Base-by-base conservation (phyloP, 441 rosid genomes). In the Hura crepitans region DNA sequence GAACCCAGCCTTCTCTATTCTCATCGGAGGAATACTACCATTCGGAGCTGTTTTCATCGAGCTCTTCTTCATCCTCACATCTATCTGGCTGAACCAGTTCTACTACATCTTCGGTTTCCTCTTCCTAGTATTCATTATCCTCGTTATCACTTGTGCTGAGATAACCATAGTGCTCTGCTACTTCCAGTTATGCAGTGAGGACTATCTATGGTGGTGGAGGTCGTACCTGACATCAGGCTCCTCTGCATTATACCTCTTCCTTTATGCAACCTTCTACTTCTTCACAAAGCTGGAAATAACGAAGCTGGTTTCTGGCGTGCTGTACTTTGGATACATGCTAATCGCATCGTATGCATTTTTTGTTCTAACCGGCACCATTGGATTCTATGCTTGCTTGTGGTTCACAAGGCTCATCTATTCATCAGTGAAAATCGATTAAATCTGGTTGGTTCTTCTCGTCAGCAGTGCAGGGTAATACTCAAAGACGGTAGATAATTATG, bases 131-230 rank as follows among this genome's bases (percentile, higher is more conserved):
- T 86, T 94, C 77, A 37, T 83, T 39, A 95, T 95, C 51, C 89
- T 95, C 64, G 69, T 95, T 12, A 70, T 95, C 72, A 94, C 97
- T 0, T 95, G 99, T 46, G 97, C 97, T 0, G 99, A 92, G 84
- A 95, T 95, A 82, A 86, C 94, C 0, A 59, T 94, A 0, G 97
- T 94, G 50, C 96, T 90, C 63, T 94, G 97, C 85, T 94, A 94
- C 83, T 94, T 94, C 80, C 98, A 94, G 76, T 80, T 94, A 1
- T 94, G 99, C 79, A 90, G 97, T 33, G 99, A 94, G 81, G 99
- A 94, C 82, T 92, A 94, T 71, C 81, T 75, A 12, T 94, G 99
- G 99, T 94, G 99, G 99, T 92, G 99, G 99, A 85, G 97, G 56
- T 87, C 98, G 17, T 94, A 92, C 81, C 78, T 94, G 50, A 94